Evolutionary conservation across 2,329 filamentous ascomycete genomes (phyloP), one percentile per base, ranked within the genome.

Genomic region (Stemphylium lycopersici): DNA sequence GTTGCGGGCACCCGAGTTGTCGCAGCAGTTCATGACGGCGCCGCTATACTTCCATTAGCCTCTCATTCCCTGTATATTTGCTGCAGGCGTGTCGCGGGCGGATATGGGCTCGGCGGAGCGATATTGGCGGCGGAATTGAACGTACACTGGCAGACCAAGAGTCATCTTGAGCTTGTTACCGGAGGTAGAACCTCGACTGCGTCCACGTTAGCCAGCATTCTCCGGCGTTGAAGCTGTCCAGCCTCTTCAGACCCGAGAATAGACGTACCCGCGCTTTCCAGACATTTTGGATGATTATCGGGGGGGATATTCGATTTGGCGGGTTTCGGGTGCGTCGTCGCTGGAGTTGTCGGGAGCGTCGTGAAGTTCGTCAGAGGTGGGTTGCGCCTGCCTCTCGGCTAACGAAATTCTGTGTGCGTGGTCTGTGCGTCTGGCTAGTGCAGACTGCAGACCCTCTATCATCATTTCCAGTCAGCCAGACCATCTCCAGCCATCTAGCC

Each of bases 81-180:
- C 8, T 52, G 43, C 20, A 20, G 48, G 52, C 41, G 44, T 36
- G 45, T 50, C 52, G 53, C 46, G 22, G 38, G 47, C 53, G 39
- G 42, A 4, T 5, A 18, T 18, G 33, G 20, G 5, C 13, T 55
- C 41, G 55, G 31, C 44, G 47, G 46, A 53, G 46, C 43, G 47
- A 61, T 2, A 29, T 29, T 63, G 58, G 65, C 52, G 57, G 55
- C 58, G 59, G 58, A 56, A 51, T 54, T 52, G 46, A 58, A 90
- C 92, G 81, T 96, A 97, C 93, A 96, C 92, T 83, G 95, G 95
- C 77, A 99, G 92, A 97, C 91, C 95, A 83, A 99, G 91, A 81
- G 95, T 97, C 95, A 99, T 99, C 90, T 96, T 98, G 78, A 98
- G 90, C 90, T 99, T 99, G 90, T 96, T 96, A 88, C 95, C 95